Conservation (phyloP, 2,329 filamentous ascomycete genomes). For the Malbranchea cinnamomea region DNA sequence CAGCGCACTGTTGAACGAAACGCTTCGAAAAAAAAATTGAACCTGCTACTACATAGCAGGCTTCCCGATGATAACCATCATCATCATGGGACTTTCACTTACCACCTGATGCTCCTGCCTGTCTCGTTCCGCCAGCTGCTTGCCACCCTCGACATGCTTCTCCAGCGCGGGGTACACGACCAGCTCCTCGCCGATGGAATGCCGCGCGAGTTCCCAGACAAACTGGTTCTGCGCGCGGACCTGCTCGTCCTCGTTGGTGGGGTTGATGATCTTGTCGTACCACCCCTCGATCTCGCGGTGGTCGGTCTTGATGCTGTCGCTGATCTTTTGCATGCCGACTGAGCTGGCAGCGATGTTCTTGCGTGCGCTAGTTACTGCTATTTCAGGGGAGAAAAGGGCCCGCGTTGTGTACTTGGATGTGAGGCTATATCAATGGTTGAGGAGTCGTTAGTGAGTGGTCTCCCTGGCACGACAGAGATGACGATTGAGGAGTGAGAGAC, state of each 20-base stretch:
- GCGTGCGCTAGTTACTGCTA: too few species aligned
- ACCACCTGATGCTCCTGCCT: conserved; percentile 34
- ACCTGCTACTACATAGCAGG: not conserved
- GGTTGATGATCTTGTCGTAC: conserved; percentile 27
- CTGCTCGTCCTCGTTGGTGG: conserved; percentile 25
- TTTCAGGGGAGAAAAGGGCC: too few species aligned
- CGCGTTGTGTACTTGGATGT: too few species aligned
- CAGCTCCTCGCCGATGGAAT: conserved; percentile 35
- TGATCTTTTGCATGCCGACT: conserved; percentile 11
- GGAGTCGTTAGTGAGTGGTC: too few species aligned
- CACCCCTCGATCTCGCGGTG: conserved; percentile 25
- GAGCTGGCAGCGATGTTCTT: too few species aligned
- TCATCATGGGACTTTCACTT: conserved; percentile 3
- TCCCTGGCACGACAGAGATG: too few species aligned
- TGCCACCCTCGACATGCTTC: conserved; percentile 29
- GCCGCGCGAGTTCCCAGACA: conserved; percentile 36
- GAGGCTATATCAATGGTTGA: too few species aligned
- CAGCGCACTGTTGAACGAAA: too few species aligned
- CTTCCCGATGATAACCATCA: not conserved
- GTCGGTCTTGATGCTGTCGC: conserved; percentile 24
- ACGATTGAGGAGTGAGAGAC: too few species aligned
- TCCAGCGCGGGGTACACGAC: conserved; percentile 40
- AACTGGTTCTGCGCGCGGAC: conserved; percentile 34
- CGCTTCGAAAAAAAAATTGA: too few species aligned
- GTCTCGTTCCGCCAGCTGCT: conserved; percentile 32